A percentile compares a stretch with the other conserved stretches of the same genome.
phyloP scores from a whole-genome alignment of 2,329 filamentous ascomycete species.

The Fusarium foetens region DNA sequence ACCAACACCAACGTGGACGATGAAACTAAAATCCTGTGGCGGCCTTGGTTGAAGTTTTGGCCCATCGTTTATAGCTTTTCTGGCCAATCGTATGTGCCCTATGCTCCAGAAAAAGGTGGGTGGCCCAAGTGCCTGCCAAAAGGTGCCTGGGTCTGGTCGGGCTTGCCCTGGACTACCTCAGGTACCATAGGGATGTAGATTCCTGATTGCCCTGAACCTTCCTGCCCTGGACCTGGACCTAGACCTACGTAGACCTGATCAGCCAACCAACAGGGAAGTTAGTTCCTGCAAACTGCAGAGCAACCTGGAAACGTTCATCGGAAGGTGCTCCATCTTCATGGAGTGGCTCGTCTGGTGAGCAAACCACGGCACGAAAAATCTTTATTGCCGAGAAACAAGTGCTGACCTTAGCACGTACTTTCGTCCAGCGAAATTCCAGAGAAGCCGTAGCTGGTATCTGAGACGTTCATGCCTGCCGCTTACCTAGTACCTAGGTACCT shows the following conservation, averaged over 20 bases:
- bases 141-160: background rate
- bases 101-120: conserved; percentile 16
- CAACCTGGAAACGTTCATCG: conserved; percentile 1
- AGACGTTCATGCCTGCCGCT: background rate
- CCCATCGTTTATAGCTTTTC: conserved; percentile 8
- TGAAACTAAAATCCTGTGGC: conserved; percentile 26
- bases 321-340: background rate
- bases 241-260: background rate
- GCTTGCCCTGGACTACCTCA: background rate
- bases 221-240: conserved; percentile 2
- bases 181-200: background rate
- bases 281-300: conserved; percentile 14
- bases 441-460: background rate
- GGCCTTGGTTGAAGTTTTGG: conserved; percentile 12
- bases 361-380: conserved; percentile 1
- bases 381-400: conserved; percentile 17
- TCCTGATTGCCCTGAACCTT: conserved; percentile 12
- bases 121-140: conserved; percentile 39
- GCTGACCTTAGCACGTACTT: background rate
- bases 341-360: background rate
- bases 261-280: background rate
- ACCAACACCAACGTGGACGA: conserved; percentile 20
- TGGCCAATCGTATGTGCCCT: conserved; percentile 14
- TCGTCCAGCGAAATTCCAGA: conserved; percentile 4
- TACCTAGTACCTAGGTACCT: background rate